Conservation (phyloP, 1,284 basidiomycete species). For the Golubevia pallescens region DNA sequence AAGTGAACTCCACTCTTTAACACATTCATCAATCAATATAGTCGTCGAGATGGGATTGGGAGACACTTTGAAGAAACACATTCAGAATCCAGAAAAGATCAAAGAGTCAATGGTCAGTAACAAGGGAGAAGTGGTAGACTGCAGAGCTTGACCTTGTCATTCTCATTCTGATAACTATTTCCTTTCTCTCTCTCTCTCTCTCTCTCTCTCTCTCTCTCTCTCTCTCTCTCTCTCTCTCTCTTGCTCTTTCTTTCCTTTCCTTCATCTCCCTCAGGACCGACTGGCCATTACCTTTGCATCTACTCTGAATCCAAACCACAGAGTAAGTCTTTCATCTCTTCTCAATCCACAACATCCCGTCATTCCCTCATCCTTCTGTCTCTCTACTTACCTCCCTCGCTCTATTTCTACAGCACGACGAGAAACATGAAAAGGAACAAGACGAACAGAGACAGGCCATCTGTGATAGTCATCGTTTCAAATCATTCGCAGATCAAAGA, state of each 20-base stretch:
- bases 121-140: not conserved
- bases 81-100: slow-evolving; percentile 7
- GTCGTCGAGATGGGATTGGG: slow-evolving; percentile 17
- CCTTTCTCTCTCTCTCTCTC: no score
- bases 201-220: no score
- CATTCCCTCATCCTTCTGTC: no score
- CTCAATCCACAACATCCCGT: no score
- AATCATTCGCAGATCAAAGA: slow-evolving; percentile 78
- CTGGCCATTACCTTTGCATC: slow-evolving; percentile 10
- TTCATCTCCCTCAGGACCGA: slow-evolving; percentile 2
- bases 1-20: no score
- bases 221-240: no score
- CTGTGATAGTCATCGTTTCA: slow-evolving; percentile 78
- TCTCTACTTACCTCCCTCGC: no score
- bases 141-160: not conserved
- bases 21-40: no score
- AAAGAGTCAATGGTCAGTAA: slow-evolving; percentile 10
- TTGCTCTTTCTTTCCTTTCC: no score
- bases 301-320: not conserved
- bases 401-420: no score
- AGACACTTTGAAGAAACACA: slow-evolving; percentile 19
- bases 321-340: no score
- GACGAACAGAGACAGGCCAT: slow-evolving; percentile 76
- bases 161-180: not conserved
- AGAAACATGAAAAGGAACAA: slow-evolving; percentile 74